Conservation (phyloP, 2,329 filamentous ascomycete species). For the Cordyceps javanica region DNA sequence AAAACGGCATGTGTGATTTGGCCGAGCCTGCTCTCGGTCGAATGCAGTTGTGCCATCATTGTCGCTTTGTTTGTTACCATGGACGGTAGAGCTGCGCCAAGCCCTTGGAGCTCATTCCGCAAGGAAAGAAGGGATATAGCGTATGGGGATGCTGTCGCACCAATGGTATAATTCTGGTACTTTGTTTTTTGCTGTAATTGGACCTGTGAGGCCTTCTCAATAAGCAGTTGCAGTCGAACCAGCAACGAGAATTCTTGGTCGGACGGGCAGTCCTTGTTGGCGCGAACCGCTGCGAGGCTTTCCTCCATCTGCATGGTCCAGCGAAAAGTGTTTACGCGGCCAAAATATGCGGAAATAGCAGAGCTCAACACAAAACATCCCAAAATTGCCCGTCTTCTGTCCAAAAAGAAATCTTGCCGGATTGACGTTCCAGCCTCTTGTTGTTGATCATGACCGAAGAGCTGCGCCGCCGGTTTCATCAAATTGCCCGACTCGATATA, state of each 20-base stretch:
- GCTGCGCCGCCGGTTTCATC: neutral
- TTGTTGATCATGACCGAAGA: neutral
- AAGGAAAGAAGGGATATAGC: neutral
- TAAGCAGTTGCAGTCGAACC: neutral
- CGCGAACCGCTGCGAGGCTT: neutral
- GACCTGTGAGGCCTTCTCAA: neutral
- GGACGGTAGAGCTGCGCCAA: neutral
- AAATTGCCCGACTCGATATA: neutral
- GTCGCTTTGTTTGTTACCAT: neutral
- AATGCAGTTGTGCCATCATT: neutral
- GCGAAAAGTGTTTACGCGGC: neutral
- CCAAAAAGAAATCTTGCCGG: neutral
- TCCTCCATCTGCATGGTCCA: slow-evolving; percentile 1
- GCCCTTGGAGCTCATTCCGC: neutral
- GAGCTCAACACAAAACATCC: neutral
- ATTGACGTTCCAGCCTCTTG: neutral
- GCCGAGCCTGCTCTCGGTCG: neutral
- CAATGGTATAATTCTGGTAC: neutral
- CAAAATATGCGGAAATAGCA: neutral
- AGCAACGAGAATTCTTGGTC: neutral
- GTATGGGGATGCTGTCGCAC: neutral
- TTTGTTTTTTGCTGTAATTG: neutral
- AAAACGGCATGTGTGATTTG: neutral
- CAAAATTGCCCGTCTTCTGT: neutral
- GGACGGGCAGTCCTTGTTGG: neutral